Evolutionary conservation across 2,329 filamentous ascomycete genomes (phyloP), one percentile per base, ranked within the genome.

Genomic region (Dichotomopilus funicola): DNA sequence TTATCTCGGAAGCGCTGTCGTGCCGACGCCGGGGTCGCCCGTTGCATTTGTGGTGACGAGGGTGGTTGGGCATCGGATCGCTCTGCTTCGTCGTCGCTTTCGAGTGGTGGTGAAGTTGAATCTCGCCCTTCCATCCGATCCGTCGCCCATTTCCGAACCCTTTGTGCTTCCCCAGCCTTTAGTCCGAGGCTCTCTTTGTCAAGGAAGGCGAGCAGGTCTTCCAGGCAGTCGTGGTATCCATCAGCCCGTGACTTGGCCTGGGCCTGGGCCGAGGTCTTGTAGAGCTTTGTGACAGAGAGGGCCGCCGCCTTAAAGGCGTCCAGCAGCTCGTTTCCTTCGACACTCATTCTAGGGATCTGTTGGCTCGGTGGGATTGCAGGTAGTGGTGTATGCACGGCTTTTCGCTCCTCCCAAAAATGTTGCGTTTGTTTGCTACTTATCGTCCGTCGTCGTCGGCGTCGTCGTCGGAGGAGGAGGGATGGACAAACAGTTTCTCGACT

Each of bases 191-290:
- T 84, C 67, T 91, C 85, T 66, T 83, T 87, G 68, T 97, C 91
- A 53, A 97, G 75, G 63, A 95, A 95, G 12, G 78, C 73, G n/a
- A 96, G 74, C 5, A 99, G 76, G 63, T 97, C 92, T 61, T 96
- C 90, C 40, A 99, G 76, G 40, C 91, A 95, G 67, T 97, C 91
- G 70, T 96, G 91, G 65, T 96, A 97, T 33, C 94, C 94, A 41
- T 91, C 86, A 50, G 82, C 75, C 49, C 89, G 84, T 47, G 90
- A 85, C 65, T 86, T 85, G 49, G 86, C 79, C 68, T 94, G 86
- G 49, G 89, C 88, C 36, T 84, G 78, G 10, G 89, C 87, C 3
- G 92, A 92, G 41, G 86, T 91, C 73, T 96, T 96, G 76, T 97
- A 97, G 11, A 99, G 84, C 67, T 95, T 96, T 48, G 94, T 97